Base-by-base conservation (phyloP, 345 rosid species). In the Aurinia saxatilis region DNA sequence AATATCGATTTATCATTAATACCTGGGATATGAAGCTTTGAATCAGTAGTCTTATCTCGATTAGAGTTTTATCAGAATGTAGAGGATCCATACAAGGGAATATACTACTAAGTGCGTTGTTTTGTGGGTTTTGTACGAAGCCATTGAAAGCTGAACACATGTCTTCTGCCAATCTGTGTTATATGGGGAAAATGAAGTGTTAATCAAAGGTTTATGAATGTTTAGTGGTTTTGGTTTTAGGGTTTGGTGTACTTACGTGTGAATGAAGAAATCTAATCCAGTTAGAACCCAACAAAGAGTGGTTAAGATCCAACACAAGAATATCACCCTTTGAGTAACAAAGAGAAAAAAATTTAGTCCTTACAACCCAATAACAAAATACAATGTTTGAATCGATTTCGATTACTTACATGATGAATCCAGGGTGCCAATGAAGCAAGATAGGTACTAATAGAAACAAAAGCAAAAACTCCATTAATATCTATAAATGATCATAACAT, bases 221-320 rank as follows among this genome's bases (percentile, higher is more conserved):
- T n/a, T n/a, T n/a, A n/a, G n/a, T n/a, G 2, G 5, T 10, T 15
- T 46, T 5, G 0, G 8, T 7, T 40, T 23, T n/a, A 49, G 38
- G 53, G 8, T 12, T 33, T 33, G 47, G 16, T 30, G 41, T 47
- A 57, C 91, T 80, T 63, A 88, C 96, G 50, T 79, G 58, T 79
- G 80, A 64, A 83, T 50, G 77, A 77, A 85, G 76, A 79, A 82
- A 78, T 85, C 88, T 2, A 76, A 63, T 51, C 92, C 96, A 33
- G 84, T 75, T 64, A 88, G 60, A 57, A 71, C 66, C 92, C 92
- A 88, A 52, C 56, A 70, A 18, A 83, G 16, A 33, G 83, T 70
- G 21, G 88, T 82, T 56, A 85, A 60, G 73, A 85, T 78, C 96
- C 96, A 88, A 76, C 81, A 85, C 29, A 77, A 27, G 54, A 79